Evolutionary conservation across 768 basidiomycete genomes (phyloP).

Genomic region (Lactarius evosmus): DNA sequence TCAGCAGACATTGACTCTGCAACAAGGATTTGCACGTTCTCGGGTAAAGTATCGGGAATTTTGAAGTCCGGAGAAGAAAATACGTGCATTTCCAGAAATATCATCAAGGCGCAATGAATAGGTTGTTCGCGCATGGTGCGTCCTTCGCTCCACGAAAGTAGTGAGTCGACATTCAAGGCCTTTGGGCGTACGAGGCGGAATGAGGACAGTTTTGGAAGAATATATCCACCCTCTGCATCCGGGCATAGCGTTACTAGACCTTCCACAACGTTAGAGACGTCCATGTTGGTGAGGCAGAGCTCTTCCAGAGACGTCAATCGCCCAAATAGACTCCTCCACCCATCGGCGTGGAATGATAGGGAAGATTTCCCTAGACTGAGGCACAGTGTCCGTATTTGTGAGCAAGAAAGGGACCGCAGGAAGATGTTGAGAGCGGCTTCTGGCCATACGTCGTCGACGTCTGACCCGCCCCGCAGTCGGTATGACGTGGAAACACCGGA

Average conservation of each 20-base stretch:
- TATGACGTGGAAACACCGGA: conserved; percentile 26
- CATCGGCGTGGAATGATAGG: conserved; percentile 17
- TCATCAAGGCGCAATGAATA: conserved; percentile 6
- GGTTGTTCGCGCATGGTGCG: conserved; percentile 1
- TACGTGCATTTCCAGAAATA: conserved; percentile 13
- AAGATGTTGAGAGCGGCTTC: conserved; percentile 23
- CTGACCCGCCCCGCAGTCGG: conserved; percentile 15
- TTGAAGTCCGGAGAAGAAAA: neutral
- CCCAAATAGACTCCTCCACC: conserved; percentile 22
- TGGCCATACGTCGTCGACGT: conserved; percentile 18
- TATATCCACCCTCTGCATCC: neutral
- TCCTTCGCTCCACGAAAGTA: conserved; percentile 15
- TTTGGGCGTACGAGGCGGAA: conserved; percentile 20
- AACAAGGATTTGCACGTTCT: conserved; percentile 15
- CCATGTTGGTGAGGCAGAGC: conserved; percentile 19
- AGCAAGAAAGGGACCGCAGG: conserved; percentile 21
- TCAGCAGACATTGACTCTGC: neutral
- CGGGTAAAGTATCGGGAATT: conserved; percentile 8
- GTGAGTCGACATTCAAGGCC: conserved; percentile 15
- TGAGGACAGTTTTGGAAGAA: conserved; percentile 7
- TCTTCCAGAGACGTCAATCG: conserved; percentile 17
- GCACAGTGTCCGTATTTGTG: conserved; percentile 19
- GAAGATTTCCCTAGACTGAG: conserved; percentile 15
- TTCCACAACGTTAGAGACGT: conserved; percentile 17
- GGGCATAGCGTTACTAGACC: neutral